Base-by-base conservation (phyloP, 1,284 basidiomycete species). In the Leccinum pachyderme region DNA sequence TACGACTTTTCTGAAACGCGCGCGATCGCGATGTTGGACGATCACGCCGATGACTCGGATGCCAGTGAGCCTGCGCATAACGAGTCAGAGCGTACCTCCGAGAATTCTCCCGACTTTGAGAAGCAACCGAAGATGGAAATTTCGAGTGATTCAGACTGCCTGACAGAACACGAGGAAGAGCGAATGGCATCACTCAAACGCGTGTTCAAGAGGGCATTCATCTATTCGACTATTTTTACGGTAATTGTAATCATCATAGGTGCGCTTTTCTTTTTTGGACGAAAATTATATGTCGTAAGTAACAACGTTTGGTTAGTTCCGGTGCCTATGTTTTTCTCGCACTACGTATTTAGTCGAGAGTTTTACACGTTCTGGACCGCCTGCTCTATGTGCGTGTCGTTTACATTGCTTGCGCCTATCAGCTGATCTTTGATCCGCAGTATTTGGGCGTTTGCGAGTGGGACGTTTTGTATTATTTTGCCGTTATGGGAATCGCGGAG, bases 301-400 rank as follows among this genome's bases (percentile, higher is more conserved):
- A 48, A 53, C 49, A 48, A 53, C 49, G 28, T 51, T 54, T 35
- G 29, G 49, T 50, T 29, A 78, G 76, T 81, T 0, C 80, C 81
- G 0, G 59, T 82, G 6, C 80, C 81, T 5, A 76, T 81, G 75
- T 81, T 79, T 64, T 79, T 80, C 66, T 75, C 75, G 32, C 73
- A 75, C 54, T 82, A 81, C 58, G 66, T 82, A 5, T 81, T 80
- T 60, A 79, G 75, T 55, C 66, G 71, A 49, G 61, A 60, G 18
- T 82, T 81, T 64, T 81, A 76, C 62, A 73, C 68, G n/a, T 79
- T 79, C 61, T 82, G 80, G 81, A 72, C 78, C 33, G 74, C 75
- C 1, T 74, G 77, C 33, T 74, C 76, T 18, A 79, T 81, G 77
- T 79, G 56, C 31, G 56, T 59, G 48, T 37, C 24, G 22, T 33